Evolutionary conservation across 768 basidiomycete genomes (phyloP), one percentile per base, ranked within the genome.

Genomic region (Rhizopogon roseolus): DNA sequence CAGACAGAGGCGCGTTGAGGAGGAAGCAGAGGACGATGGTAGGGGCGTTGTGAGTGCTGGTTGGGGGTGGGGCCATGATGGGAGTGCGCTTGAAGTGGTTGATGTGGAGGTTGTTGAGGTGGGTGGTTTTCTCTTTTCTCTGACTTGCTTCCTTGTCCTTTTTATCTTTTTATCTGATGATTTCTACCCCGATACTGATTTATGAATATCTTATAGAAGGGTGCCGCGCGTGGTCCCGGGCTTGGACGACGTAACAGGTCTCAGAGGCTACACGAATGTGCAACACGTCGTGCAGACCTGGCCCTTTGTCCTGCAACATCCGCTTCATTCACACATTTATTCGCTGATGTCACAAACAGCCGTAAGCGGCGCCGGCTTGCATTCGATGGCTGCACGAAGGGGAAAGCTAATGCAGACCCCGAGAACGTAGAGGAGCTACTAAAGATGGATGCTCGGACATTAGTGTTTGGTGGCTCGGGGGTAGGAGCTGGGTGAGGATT

Each of bases 21-120:
- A 45, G 32, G 68, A 66, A 55, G 70, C 66, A 7, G 77, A 78
- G 38, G 81, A 86, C 55, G 85, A 86, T 60, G 84, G 84, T 27
- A 68, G 84, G 44, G 73, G 76, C 9, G 67, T 87, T 59, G 71
- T 77, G n/a, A 87, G 85, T 66, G 84, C 81, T 8, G 81, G 81
- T 0, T 89, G 88, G 89, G 87, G 88, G n/a, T 81, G 79, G 58
- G 82, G 84, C 2, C 89, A 90, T 57, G 88, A 89, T 56, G 89
- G 88, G 25, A 82, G 84, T 60, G 86, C 84, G 25, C 77, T 89
- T 60, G 89, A 89, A 71, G 78, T 90, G 50, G 66, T 90, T 16
- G 74, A 72, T 25, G 86, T 81, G 16, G 75, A 81, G 58, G 83
- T 87, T 63, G 77, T 82, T 44, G 73, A 82, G 75, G 89, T 89